phyloP scores from a whole-genome alignment of 441 rosid genomes.

The Metrosideros polymorpha region DNA sequence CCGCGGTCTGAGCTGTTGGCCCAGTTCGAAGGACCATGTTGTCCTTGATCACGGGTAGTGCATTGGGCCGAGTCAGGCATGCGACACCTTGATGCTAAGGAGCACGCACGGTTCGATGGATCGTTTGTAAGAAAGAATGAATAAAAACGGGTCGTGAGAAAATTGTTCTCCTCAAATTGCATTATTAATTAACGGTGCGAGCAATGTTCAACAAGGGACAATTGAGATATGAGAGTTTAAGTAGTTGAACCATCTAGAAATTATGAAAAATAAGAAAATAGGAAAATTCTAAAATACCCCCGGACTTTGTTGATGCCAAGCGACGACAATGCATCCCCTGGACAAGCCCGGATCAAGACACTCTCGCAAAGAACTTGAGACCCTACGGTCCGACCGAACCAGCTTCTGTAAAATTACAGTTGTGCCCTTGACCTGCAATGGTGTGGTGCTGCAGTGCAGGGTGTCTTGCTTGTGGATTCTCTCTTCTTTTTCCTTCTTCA shows the following conservation, averaged over 20 bases:
- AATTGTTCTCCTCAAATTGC: background rate
- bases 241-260: background rate
- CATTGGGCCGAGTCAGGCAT: background rate
- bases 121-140: background rate
- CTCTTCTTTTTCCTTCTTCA: background rate
- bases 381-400: background rate
- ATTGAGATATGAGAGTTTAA: background rate
- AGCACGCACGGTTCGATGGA: rapidly evolving
- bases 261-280: rapidly evolving
- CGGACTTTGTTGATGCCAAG: too few relatives aligned
- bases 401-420: background rate
- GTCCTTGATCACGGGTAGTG: background rate
- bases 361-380: background rate
- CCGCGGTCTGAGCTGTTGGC: rapidly evolving
- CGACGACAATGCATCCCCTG: background rate
- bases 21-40: background rate
- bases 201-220: background rate
- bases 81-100: background rate
- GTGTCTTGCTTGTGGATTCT: background rate
- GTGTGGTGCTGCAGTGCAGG: too few relatives aligned
- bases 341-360: background rate
- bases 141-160: background rate
- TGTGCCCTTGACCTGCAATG: background rate
- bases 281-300: background rate
- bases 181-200: too few relatives aligned